Percentiles rank a stretch among this genome's conserved stretches.
These are phyloP conservation scores for Metarhizium sp. DNA, from an alignment of 2,329 filamentous ascomycete species.

Conservation along the genomic window DNA sequence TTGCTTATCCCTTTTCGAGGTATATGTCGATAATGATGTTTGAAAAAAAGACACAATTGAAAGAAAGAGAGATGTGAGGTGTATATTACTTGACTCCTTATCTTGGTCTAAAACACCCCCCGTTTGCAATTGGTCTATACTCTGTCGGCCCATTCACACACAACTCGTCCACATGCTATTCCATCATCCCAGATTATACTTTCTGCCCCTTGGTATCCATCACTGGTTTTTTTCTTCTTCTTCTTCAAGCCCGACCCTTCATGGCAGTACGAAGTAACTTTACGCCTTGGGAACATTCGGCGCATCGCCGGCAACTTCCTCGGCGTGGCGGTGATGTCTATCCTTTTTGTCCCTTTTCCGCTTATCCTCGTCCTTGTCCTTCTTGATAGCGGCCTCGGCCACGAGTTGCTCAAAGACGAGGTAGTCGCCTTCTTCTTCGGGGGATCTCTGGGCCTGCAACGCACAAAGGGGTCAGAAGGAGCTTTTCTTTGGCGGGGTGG, in stretches of 20 bases:
- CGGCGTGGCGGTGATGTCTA: constrained; percentile 24
- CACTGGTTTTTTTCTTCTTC: neutral
- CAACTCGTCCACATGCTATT: neutral
- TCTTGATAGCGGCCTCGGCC: constrained; percentile 91
- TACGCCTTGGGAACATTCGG: constrained; percentile 14
- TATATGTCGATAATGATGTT: no score
- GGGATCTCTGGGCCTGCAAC: constrained; percentile 68
- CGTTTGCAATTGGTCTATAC: neutral
- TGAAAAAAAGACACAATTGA: no score
- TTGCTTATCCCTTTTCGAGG: no score
- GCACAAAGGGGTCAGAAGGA: neutral
- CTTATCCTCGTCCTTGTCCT: constrained; percentile 74
- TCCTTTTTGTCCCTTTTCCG: constrained; percentile 45
- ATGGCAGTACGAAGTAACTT: neutral
- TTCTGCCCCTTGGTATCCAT: neutral
- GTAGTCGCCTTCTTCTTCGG: constrained; percentile 96
- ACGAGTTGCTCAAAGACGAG: constrained; percentile 98
- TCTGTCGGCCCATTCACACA: neutral
- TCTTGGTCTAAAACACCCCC: neutral
- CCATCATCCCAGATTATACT: neutral
- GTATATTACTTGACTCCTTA: neutral
- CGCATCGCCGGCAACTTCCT: constrained; percentile 16
- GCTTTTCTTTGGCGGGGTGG: constrained; percentile 5
- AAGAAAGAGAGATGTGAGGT: neutral
- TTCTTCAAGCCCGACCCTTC: neutral